Percentiles rank a stretch among this genome's conserved stretches.
These are phyloP conservation scores for Pestalotiopsis fici DNA, from an alignment of 2,329 filamentous ascomycete genomes.

Conservation along the genomic window DNA sequence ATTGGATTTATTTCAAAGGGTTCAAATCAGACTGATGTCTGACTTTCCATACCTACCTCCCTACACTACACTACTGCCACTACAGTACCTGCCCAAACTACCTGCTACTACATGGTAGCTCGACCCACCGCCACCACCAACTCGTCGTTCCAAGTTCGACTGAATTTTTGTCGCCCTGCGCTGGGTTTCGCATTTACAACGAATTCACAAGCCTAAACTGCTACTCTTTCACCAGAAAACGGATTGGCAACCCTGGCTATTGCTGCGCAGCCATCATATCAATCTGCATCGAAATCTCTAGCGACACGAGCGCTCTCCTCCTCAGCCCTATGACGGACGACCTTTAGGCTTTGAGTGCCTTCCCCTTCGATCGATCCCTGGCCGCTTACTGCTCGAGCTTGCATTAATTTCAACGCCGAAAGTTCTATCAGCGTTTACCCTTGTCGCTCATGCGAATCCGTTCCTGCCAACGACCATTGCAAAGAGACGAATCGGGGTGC, in stretches of 20 bases:
- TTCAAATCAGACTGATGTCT: background rate
- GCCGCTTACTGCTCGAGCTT: background rate
- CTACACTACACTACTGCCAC: background rate
- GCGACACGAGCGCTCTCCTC: background rate
- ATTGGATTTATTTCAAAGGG: background rate
- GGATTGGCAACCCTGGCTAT: background rate
- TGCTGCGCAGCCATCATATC: background rate
- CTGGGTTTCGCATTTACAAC: conserved; percentile 4
- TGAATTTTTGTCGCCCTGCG: background rate
- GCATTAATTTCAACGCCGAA: background rate
- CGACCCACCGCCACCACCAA: background rate
- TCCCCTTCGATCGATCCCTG: background rate
- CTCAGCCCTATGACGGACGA: background rate
- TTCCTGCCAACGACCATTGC: background rate
- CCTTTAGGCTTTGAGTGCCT: background rate
- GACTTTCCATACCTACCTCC: background rate
- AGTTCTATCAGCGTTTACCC: background rate
- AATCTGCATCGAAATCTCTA: background rate
- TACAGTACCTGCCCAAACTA: background rate
- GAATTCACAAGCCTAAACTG: background rate
- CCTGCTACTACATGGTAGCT: background rate
- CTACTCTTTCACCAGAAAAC: background rate
- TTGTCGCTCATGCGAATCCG: background rate
- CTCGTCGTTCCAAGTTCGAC: background rate
- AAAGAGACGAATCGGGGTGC: background rate